Percentiles rank a stretch among this genome's conserved stretches.
phyloP scores from a whole-genome alignment of 1,284 basidiomycete species.

The Neonothopanus nambi region DNA sequence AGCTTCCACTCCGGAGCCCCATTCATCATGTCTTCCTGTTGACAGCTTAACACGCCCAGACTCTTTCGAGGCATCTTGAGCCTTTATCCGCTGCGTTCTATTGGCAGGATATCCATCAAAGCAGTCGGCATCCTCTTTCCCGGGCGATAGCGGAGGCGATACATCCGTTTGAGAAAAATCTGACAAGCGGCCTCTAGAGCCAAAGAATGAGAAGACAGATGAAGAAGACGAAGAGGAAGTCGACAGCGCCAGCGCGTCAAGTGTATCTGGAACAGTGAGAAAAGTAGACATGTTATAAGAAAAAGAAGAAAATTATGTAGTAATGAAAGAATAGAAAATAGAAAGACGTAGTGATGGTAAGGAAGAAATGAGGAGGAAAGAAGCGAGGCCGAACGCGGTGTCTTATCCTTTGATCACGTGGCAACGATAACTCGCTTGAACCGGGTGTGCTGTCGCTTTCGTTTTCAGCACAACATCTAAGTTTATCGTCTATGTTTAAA shows the following conservation, averaged over 20 bases:
- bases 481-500: too few species aligned
- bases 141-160: constrained; percentile 2
- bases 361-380: too few species aligned
- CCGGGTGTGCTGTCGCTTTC: too few species aligned
- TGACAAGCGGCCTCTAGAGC: background rate
- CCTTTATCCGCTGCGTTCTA: background rate
- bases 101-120: background rate
- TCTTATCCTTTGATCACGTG: too few species aligned
- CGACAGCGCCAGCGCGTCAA: constrained; percentile 14
- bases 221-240: constrained; percentile 9
- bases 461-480: too few species aligned
- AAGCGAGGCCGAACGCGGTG: too few species aligned
- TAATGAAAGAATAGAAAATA: too few species aligned
- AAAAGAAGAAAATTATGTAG: too few species aligned
- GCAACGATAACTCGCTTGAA: too few species aligned
- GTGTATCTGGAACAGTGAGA: constrained; percentile 1
- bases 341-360: too few species aligned
- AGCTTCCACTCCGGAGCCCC: background rate
- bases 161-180: constrained; percentile 4
- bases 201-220: constrained; percentile 11
- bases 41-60: background rate
- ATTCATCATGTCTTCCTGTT: background rate
- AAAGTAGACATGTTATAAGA: background rate
- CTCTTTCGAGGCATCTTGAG: background rate
- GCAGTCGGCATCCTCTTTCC: background rate